Conservation (phyloP, 1,284 basidiomycete species). For the Ceratobasidium theobromae region DNA sequence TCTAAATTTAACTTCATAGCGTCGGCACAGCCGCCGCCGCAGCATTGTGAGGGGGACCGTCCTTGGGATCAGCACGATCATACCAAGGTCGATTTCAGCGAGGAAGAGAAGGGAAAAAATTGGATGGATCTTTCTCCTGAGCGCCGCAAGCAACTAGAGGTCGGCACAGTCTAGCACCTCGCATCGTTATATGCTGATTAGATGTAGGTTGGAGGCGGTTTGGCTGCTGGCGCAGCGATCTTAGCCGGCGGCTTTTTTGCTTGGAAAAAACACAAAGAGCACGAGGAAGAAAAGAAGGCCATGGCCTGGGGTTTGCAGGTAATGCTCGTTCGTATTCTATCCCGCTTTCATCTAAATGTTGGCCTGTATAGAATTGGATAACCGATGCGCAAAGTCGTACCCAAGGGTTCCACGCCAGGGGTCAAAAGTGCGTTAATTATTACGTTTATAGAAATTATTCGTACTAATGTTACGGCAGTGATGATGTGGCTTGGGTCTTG, state of each 20-base stretch:
- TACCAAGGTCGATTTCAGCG: constrained; percentile 46
- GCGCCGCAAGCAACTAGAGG: constrained; percentile 61
- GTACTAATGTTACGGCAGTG: neutral
- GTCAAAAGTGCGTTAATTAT: constrained; percentile 51
- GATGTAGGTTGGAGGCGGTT: constrained; percentile 61
- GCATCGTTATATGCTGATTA: neutral
- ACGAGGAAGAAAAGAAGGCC: constrained; percentile 59
- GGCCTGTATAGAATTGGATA: constrained; percentile 49
- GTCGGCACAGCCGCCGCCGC: constrained; percentile 38
- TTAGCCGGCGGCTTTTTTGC: constrained; percentile 56
- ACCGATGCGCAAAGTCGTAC: constrained; percentile 57
- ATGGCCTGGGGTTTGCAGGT: constrained; percentile 50
- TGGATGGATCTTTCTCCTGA: constrained; percentile 59
- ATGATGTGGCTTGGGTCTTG: constrained; percentile 44
- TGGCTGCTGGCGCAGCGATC: constrained; percentile 55
- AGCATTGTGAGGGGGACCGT: constrained; percentile 41
- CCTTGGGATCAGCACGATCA: constrained; percentile 42
- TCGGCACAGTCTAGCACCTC: constrained; percentile 39
- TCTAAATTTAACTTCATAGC: too few relatives aligned
- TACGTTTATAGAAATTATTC: constrained; percentile 14
- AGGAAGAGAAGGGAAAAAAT: constrained; percentile 55
- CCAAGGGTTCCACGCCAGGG: constrained; percentile 50
- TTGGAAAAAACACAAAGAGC: constrained; percentile 59
- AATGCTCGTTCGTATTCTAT: neutral
- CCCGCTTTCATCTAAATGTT: constrained; percentile 31